phyloP scores from a whole-genome alignment of 2,329 filamentous ascomycete species.

The Aureobasidium lini region DNA sequence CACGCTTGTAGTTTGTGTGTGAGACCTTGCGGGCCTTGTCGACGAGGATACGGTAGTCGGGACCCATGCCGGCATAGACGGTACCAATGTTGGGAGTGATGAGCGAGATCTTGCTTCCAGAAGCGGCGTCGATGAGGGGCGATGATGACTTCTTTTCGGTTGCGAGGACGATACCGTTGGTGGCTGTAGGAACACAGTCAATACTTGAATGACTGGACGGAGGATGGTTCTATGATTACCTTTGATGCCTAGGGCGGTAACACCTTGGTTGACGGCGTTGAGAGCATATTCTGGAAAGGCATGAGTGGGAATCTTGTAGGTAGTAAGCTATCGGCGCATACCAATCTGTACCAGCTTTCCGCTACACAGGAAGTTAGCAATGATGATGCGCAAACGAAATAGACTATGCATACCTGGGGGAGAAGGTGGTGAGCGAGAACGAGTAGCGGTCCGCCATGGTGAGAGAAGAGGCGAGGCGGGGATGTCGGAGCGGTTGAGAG shows the following conservation, averaged over 20 bases:
- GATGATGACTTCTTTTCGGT: slow-evolving; percentile 99
- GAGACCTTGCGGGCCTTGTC: slow-evolving; percentile 98
- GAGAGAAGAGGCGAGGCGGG: slow-evolving; percentile 10
- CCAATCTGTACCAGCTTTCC: slow-evolving; percentile 99
- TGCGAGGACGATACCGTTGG: slow-evolving; percentile 96
- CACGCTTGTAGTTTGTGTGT: slow-evolving; percentile 97
- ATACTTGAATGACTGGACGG: background rate
- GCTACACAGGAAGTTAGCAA: slow-evolving; percentile 51
- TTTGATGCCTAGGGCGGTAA: slow-evolving; percentile 97
- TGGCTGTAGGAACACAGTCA: slow-evolving; percentile 51
- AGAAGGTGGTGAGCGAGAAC: slow-evolving; percentile 99
- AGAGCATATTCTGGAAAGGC: slow-evolving; percentile 79
- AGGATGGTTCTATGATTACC: slow-evolving; percentile 45
- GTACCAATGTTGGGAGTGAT: slow-evolving; percentile 99
- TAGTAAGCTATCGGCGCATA: slow-evolving; percentile 31
- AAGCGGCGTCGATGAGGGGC: slow-evolving; percentile 88
- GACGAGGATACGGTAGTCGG: slow-evolving; percentile 94
- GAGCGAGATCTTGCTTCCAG: slow-evolving; percentile 92
- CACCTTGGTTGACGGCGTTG: slow-evolving; percentile 98
- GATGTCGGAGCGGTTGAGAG: background rate
- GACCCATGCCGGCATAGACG: slow-evolving; percentile 99
- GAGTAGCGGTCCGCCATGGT: slow-evolving; percentile 97
- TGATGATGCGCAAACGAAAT: slow-evolving; percentile 14
- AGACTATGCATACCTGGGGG: slow-evolving; percentile 69
- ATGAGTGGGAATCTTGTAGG: background rate